Conservation (phyloP, 176 grass and related monocot species). For the Dendrocalamus sinicus region DNA sequence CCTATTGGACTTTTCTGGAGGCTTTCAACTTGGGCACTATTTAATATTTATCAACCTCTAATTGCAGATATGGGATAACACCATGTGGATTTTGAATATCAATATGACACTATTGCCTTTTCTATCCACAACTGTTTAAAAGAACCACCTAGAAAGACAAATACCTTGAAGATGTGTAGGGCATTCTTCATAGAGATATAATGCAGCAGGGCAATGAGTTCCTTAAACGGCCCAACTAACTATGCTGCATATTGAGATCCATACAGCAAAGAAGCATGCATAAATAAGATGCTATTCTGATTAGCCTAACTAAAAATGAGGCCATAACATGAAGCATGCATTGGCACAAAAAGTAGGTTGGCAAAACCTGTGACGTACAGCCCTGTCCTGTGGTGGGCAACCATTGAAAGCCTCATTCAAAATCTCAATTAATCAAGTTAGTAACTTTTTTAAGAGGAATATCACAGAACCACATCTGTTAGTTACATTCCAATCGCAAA, state of each 20-base stretch:
- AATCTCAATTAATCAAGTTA: background rate
- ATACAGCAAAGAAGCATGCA: background rate
- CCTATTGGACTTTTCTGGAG: slow-evolving; percentile 6
- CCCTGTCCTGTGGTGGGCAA: background rate
- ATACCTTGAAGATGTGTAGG: background rate
- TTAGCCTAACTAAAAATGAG: background rate
- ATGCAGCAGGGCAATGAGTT: background rate
- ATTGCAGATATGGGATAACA: background rate
- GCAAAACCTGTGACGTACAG: slow-evolving; percentile 8
- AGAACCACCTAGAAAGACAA: background rate
- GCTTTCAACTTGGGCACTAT: background rate
- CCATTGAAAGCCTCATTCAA: background rate
- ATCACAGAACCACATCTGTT: background rate
- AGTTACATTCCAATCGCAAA: background rate
- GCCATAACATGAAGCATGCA: slow-evolving; percentile 1
- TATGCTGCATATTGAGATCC: background rate
- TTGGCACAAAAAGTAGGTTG: background rate
- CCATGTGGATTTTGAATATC: background rate
- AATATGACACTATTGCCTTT: background rate
- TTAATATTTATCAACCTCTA: background rate
- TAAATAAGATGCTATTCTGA: background rate
- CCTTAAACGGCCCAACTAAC: background rate
- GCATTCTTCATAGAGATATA: slow-evolving; percentile 15
- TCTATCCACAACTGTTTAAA: background rate
- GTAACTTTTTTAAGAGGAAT: slow-evolving; percentile 1